phyloP scores from a whole-genome alignment of 169 alveolate species.

The Babesia divergens region DNA sequence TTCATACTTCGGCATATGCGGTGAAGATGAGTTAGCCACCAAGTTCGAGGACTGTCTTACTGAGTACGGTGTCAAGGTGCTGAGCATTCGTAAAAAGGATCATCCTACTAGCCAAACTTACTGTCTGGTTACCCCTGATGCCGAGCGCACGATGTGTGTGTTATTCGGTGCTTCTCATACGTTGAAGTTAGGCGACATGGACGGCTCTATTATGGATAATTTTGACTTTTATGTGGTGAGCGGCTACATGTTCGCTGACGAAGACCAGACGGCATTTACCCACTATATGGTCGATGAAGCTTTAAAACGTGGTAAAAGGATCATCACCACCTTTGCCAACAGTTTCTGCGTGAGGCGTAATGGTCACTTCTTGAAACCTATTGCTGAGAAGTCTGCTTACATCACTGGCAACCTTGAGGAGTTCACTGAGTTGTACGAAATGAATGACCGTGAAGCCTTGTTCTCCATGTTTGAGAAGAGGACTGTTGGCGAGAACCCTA shows the following conservation, averaged over 20 bases:
- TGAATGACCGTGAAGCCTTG: background rate
- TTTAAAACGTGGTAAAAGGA: conserved; percentile 19
- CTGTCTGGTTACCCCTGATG: conserved; percentile 17
- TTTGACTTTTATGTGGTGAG: conserved; percentile 21
- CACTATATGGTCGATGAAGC: conserved; percentile 13
- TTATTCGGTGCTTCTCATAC: conserved; percentile 21
- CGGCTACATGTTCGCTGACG: conserved; percentile 15
- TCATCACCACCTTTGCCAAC: conserved; percentile 17
- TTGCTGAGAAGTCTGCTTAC: conserved; percentile 3
- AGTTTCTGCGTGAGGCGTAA: conserved; percentile 12
- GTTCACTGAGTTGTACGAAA: background rate
- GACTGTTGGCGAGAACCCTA: conserved; percentile 1
- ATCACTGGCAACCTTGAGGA: conserved; percentile 22
- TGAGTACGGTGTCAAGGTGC: background rate
- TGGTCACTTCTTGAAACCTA: conserved; percentile 4
- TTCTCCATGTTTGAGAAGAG: background rate
- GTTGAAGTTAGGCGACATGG: background rate
- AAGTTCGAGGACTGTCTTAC: background rate
- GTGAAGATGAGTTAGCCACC: background rate
- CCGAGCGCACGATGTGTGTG: conserved; percentile 28
- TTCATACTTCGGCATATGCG: background rate
- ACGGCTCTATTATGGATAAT: background rate
- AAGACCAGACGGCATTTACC: background rate
- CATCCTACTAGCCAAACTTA: background rate
- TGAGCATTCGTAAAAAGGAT: background rate